Conservation (phyloP, 2,329 filamentous ascomycete genomes). For the Chrysoporthe austroafricana region DNA sequence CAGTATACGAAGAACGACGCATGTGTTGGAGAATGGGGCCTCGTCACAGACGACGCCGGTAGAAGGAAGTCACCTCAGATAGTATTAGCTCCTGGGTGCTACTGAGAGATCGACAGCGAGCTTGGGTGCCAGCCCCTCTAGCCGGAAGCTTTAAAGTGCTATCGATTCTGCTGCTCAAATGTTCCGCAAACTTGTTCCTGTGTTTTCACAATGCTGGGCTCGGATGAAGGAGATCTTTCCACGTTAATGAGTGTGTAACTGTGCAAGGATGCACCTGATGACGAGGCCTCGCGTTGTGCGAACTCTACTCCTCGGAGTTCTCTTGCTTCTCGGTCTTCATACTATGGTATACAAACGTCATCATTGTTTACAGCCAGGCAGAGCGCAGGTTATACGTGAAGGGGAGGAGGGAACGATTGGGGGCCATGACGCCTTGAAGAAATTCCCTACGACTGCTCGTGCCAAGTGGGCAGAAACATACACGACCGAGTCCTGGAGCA, state of each 20-base stretch:
- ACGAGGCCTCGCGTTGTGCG: conserved; percentile 1
- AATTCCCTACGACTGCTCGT: not conserved
- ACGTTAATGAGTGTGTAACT: not conserved
- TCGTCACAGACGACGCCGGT: not conserved
- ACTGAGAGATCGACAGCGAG: not conserved
- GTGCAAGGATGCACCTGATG: not conserved
- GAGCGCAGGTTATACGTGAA: not conserved
- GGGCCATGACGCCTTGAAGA: not conserved
- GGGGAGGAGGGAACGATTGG: not conserved
- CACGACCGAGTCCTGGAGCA: conserved; percentile 8
- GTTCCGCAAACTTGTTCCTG: not conserved
- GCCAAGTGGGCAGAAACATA: not conserved
- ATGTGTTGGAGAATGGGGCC: too few relatives aligned
- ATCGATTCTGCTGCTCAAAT: not conserved
- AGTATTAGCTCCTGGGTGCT: not conserved
- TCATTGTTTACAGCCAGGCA: not conserved
- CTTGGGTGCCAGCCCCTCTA: not conserved
- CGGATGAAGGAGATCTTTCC: not conserved
- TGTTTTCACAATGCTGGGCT: not conserved
- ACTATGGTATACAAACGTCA: not conserved
- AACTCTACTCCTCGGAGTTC: not conserved
- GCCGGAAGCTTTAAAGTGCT: not conserved
- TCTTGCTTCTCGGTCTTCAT: conserved; percentile 2
- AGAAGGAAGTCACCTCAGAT: not conserved
- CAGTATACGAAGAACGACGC: too few relatives aligned